Conservation (phyloP, 352 stramenopile species). For the Pythium angustatum region DNA sequence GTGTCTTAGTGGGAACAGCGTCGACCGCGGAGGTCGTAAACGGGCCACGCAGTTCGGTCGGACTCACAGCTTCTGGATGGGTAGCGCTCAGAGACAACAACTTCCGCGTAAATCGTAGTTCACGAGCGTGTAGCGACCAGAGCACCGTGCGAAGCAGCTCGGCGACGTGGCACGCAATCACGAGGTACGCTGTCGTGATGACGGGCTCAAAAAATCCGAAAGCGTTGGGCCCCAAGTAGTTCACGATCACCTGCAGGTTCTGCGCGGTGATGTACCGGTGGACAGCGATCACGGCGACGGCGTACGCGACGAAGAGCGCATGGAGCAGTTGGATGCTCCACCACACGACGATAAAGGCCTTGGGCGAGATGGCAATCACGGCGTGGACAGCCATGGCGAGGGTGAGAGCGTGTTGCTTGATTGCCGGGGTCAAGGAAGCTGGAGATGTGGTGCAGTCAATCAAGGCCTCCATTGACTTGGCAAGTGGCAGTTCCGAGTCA, state of each 20-base stretch:
- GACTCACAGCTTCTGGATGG: neutral
- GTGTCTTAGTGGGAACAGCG: neutral
- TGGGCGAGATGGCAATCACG: constrained; percentile 10
- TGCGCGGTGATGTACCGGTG: constrained; percentile 18
- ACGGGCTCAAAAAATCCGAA: constrained; percentile 18
- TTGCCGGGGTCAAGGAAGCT: no score
- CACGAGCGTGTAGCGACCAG: constrained; percentile 6
- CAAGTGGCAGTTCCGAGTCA: no score
- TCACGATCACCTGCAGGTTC: constrained; percentile 5
- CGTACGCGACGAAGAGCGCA: neutral
- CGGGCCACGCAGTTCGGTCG: neutral
- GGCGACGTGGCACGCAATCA: constrained; percentile 5
- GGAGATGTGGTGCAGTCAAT: no score
- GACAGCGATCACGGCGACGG: constrained; percentile 1
- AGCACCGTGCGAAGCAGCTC: neutral
- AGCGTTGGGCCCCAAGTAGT: constrained; percentile 11
- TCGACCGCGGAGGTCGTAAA: neutral
- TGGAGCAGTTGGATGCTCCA: constrained; percentile 11
- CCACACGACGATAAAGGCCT: constrained; percentile 9
- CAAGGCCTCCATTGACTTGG: no score
- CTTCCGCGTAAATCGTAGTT: constrained; percentile 9
- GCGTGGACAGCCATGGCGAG: constrained; percentile 1
- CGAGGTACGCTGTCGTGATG: neutral
- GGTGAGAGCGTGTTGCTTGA: no score
- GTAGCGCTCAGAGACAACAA: neutral